These are phyloP conservation scores for Chalciporus sp. DNA, from an alignment of 1,284 basidiomycete species.

Conservation along the genomic window DNA sequence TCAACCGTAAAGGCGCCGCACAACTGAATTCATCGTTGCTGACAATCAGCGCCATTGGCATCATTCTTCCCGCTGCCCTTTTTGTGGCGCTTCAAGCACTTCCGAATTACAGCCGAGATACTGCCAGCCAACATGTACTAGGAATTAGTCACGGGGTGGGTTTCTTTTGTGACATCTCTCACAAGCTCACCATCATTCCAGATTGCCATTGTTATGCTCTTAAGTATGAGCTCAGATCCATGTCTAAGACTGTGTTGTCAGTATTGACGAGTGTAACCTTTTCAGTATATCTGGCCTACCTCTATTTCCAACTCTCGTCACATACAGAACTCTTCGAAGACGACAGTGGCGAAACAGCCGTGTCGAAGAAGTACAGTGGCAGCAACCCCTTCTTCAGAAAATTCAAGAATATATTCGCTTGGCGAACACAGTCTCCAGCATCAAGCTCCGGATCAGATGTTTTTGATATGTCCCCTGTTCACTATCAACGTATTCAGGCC, in stretches of 20 bases:
- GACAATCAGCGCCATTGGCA: slow-evolving; percentile 78
- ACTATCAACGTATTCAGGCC: no score
- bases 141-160: slow-evolving; percentile 78
- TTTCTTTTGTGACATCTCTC: slow-evolving; percentile 10
- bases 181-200: slow-evolving; percentile 24
- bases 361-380: slow-evolving; percentile 27
- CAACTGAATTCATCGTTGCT: slow-evolving; percentile 83
- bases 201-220: slow-evolving; percentile 79
- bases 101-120: no score
- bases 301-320: slow-evolving; percentile 86
- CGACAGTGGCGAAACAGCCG: slow-evolving; percentile 34
- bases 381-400: slow-evolving; percentile 30
- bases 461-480: no score
- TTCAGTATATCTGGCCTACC: slow-evolving; percentile 70
- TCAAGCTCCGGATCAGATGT: no score
- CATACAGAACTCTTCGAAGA: slow-evolving; percentile 77
- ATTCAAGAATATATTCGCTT: slow-evolving; percentile 7
- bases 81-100: slow-evolving; percentile 40
- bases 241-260: slow-evolving; percentile 3
- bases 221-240: slow-evolving; percentile 52
- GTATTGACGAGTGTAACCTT: not conserved
- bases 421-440: no score
- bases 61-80: slow-evolving; percentile 78
- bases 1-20: slow-evolving; percentile 53
- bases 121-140: slow-evolving; percentile 46